Evolutionary conservation across 192 early-diverging fungal genomes (phyloP).

Genomic region (Rhizoclosmatium sp.): DNA sequence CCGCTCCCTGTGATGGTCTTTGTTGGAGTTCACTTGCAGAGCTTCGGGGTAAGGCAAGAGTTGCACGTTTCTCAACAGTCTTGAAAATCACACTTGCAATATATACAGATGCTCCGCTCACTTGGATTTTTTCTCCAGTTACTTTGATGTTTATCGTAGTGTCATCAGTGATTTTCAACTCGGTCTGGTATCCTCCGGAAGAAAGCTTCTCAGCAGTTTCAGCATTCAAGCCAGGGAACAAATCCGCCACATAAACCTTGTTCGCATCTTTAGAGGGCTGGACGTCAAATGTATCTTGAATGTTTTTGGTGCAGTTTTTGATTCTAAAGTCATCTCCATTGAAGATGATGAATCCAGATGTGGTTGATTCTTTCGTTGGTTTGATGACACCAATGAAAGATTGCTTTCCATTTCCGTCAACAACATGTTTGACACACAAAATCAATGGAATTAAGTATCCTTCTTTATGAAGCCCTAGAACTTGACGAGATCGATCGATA

Average conservation of each 20-base stretch:
- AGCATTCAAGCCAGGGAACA: slow-evolving; percentile 6
- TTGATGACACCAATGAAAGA: slow-evolving; percentile 48
- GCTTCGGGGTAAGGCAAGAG: background rate
- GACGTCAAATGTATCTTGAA: slow-evolving; percentile 32
- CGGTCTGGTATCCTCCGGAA: slow-evolving; percentile 8
- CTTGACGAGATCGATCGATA: slow-evolving; percentile 51
- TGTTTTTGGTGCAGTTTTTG: slow-evolving; percentile 34
- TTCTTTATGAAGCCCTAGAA: slow-evolving; percentile 46
- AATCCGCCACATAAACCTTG: slow-evolving; percentile 22
- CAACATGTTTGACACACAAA: slow-evolving; percentile 50
- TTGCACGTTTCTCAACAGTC: background rate
- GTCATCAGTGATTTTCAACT: background rate
- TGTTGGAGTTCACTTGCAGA: background rate
- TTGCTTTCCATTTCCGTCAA: slow-evolving; percentile 35
- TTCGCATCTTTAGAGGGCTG: slow-evolving; percentile 39
- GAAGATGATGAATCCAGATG: slow-evolving; percentile 47
- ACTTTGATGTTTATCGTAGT: slow-evolving; percentile 12
- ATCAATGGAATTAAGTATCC: slow-evolving; percentile 45
- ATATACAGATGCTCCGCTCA: background rate
- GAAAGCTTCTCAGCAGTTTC: background rate
- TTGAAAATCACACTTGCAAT: slow-evolving; percentile 1
- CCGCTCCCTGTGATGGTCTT: background rate
- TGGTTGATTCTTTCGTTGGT: background rate
- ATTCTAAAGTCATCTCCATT: slow-evolving; percentile 21
- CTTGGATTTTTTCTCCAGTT: background rate